Evolutionary conservation across 1,139 yeast genomes (phyloP).

Genomic region (Pichia sp.): DNA sequence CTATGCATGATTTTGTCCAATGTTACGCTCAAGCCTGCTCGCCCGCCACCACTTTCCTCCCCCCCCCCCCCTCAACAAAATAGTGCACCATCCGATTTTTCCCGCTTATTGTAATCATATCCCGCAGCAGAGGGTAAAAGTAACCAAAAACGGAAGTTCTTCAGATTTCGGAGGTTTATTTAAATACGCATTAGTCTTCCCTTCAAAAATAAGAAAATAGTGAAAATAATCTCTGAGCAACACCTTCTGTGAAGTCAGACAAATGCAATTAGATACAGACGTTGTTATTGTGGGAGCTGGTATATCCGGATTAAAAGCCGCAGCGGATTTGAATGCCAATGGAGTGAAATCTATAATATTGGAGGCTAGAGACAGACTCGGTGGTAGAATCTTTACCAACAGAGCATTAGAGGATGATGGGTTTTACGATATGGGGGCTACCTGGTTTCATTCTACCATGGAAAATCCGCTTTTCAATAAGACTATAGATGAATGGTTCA

Average conservation of each 20-base stretch:
- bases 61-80: no score
- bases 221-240: no score
- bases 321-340: conserved; percentile 42
- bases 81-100: no score
- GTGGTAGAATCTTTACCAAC: conserved; percentile 42
- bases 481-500: conserved; percentile 19
- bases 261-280: conserved; percentile 6
- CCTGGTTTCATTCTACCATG: conserved; percentile 79
- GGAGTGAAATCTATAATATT: conserved; percentile 40
- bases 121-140: no score
- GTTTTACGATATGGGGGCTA: conserved; percentile 68
- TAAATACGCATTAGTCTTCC: neutral
- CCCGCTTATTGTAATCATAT: no score
- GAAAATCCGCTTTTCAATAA: conserved; percentile 55
- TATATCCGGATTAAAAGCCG: conserved; percentile 69
- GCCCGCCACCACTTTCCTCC: no score
- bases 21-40: no score
- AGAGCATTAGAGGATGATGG: conserved; percentile 11
- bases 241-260: no score
- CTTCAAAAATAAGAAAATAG: neutral
- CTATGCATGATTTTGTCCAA: no score
- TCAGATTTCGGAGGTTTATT: no score
- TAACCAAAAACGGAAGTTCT: no score
- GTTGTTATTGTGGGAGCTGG: conserved; percentile 75
- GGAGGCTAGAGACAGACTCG: conserved; percentile 50